Evolutionary conservation across 2,329 filamentous ascomycete species (phyloP).

Genomic region (Fusarium guadeloupense): DNA sequence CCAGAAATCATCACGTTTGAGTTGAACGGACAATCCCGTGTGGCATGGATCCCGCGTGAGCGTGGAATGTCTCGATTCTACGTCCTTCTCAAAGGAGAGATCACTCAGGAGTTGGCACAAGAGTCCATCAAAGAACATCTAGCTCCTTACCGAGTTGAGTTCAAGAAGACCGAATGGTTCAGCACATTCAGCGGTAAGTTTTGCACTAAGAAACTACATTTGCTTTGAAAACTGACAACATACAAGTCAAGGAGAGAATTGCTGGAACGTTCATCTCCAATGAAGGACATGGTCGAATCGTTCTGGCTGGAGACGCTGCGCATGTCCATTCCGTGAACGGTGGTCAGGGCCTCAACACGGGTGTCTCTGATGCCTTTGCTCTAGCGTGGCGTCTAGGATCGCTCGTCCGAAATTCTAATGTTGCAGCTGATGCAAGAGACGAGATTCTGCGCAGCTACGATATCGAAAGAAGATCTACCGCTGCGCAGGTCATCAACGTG

Average conservation of each 20-base stretch:
- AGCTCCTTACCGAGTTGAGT: slow-evolving; percentile 54
- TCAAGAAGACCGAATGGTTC: slow-evolving; percentile 58
- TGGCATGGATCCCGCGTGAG: slow-evolving; percentile 60
- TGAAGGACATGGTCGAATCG: slow-evolving; percentile 54
- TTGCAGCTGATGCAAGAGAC: not conserved
- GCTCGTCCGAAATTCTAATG: slow-evolving; percentile 39
- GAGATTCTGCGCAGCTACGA: slow-evolving; percentile 56
- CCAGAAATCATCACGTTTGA: slow-evolving; percentile 60
- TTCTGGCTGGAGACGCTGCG: slow-evolving; percentile 65
- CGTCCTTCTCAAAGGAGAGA: slow-evolving; percentile 56
- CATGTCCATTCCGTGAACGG: slow-evolving; percentile 66
- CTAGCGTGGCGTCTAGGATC: slow-evolving; percentile 61
- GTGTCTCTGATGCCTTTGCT: slow-evolving; percentile 64
- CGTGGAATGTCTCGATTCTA: slow-evolving; percentile 59
- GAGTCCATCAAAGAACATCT: slow-evolving; percentile 56
- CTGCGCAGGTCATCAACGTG: slow-evolving; percentile 57
- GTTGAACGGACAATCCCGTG: slow-evolving; percentile 55
- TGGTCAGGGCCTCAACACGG: slow-evolving; percentile 67
- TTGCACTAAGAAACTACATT: rapidly evolving
- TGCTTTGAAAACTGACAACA: not conserved
- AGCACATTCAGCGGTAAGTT: slow-evolving; percentile 57
- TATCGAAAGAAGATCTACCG: slow-evolving; percentile 54
- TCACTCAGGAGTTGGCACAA: slow-evolving; percentile 52
- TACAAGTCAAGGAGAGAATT: slow-evolving; percentile 54
- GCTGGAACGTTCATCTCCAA: slow-evolving; percentile 52